phyloP scores from a whole-genome alignment of 768 basidiomycete species.

The Hysterangium stoloniferum region DNA sequence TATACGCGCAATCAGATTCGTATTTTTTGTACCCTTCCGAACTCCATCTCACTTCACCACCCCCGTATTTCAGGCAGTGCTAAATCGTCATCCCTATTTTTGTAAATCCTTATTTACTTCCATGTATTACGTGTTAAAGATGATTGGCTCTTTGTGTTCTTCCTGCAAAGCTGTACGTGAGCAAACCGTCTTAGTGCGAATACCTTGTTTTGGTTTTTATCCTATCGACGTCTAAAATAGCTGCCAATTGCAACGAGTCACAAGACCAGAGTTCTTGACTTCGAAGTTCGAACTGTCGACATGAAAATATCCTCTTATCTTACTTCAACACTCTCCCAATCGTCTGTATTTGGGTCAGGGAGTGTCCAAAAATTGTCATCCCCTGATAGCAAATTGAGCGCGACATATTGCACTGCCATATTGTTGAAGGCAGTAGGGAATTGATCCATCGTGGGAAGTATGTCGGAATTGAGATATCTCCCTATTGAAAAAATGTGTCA shows the following conservation, averaged over 20 bases:
- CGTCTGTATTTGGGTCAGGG: constrained; percentile 2
- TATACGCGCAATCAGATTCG: constrained; percentile 55
- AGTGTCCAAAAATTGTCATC: constrained; percentile 24
- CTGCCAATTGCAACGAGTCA: too few relatives aligned
- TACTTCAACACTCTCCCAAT: neutral
- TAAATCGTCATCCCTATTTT: neutral
- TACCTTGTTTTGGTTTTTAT: too few relatives aligned
- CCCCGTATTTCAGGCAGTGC: constrained; percentile 19
- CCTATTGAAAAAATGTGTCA: constrained; percentile 29
- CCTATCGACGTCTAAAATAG: too few relatives aligned
- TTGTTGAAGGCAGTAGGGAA: constrained; percentile 65
- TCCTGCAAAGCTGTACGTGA: too few relatives aligned
- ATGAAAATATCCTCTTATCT: neutral
- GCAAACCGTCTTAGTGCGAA: too few relatives aligned
- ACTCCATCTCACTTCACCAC: constrained; percentile 65
- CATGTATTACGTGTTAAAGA: too few relatives aligned
- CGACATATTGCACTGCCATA: constrained; percentile 48
- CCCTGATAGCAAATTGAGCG: constrained; percentile 15
- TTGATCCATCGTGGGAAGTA: constrained; percentile 40
- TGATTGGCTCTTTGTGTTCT: too few relatives aligned
- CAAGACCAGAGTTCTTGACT: too few relatives aligned
- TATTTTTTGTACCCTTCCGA: constrained; percentile 58
- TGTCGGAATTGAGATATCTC: constrained; percentile 37
- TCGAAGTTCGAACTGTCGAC: too few relatives aligned
- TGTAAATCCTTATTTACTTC: too few relatives aligned